Base-by-base conservation (phyloP, 306 rosid species). In the Myrica gale region DNA sequence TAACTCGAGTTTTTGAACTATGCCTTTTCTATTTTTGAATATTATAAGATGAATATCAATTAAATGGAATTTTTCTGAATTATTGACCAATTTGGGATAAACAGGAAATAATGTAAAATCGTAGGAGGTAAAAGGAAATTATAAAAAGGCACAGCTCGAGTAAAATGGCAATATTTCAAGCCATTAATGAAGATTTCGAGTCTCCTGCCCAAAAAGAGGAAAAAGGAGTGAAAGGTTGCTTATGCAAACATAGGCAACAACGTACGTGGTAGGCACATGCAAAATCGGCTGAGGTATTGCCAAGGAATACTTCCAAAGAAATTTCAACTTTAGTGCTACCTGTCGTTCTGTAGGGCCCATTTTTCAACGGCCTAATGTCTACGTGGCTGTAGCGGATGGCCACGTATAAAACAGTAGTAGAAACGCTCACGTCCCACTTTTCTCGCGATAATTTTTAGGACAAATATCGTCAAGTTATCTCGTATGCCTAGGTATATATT, bases 291-390 rank as follows among this genome's bases (percentile, higher is more conserved):
- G 2, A 58, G 9, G 6, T 10, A 17, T 16, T 16, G 10, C 19
- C 69, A 9, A 7, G 41, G 16, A 20, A 63, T 16, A 63, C 69
- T 63, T 63, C 48, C 69, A 63, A 16, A 26, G 43, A 26, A 11
- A 11, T 60, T 60, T 60, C 67, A 60, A 13, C 10, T 55, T 8
- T 55, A 6, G 13, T 11, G 37, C 8, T 9, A 15, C 47, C 50
- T 15, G 70, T 65, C 69, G 69, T 12, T 65, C 13, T 15, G 69
- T 65, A 4, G 70, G 70, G 8, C 70, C 69, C 69, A 17, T n/a
- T 39, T 41, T 41, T 65, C 5, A 8, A 65, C 5, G 48, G 4
- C 48, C 20, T 10, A 4, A 1, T 16, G 70, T 3, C 23, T 43
- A 7, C 70, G 46, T 65, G 70, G 50, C 70, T 39, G 11, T 39